Evolutionary conservation across 2,329 filamentous ascomycete genomes (phyloP), one percentile per base, ranked within the genome.

Genomic region (Calycina marina): DNA sequence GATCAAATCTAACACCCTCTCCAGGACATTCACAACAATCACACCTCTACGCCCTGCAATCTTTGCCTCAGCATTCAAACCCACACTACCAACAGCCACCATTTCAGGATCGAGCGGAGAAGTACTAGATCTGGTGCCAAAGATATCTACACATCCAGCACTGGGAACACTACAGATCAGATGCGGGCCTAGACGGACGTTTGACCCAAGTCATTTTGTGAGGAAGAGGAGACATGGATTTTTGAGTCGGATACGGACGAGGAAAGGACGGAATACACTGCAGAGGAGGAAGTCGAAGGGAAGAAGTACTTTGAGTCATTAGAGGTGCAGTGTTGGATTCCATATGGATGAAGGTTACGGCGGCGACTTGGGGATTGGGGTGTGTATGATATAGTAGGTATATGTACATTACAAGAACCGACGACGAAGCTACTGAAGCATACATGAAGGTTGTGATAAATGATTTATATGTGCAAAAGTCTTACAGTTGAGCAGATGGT

Each of bases 201-300:
- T 51, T 28, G 47, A 38, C 32, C 51, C 52, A 5, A 52, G 47
- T 39, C 52, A 55, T 46, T 54, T 55, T 40, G 50, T 54, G 12
- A 41, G 51, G 36, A 55, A 55, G 47, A 35, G 52, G 27, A 42
- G 52, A 35, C 52, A 55, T 48, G 52, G 52, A 5, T 55, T 55
- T 37, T 48, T 55, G 42, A 48, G 43, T 25, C 34, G 52, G 11
- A 28, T 51, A 18, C 43, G 37, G 39, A 55, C 48, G 26, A 44
- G 50, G 37, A 55, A 52, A 29, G 52, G 52, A 4, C 36, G 47
- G 18, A 43, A 40, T 30, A 48, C 40, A 2, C 28, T 55, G 20
- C 39, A 43, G 33, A 45, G 52, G 35, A 41, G 52, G 40, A 49
- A 37, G 38, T 34, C 38, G 18, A 55, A 54, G 45, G 41, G 36